These are phyloP conservation scores for Ganoderma leucocontextum DNA, from an alignment of 1,284 basidiomycete genomes.

Conservation along the genomic window DNA sequence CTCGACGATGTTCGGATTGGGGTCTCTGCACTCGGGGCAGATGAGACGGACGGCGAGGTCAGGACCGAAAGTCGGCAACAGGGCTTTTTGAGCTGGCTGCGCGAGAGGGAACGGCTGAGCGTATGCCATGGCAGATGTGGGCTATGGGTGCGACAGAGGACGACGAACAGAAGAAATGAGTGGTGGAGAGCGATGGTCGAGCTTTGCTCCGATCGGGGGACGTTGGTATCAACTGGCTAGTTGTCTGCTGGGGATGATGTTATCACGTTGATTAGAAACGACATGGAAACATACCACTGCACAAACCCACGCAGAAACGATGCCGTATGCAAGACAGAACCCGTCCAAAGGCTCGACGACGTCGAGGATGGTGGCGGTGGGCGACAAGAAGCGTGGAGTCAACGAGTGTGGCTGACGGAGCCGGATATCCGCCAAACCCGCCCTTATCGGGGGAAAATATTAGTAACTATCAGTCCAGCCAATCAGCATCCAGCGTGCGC, in stretches of 20 bases:
- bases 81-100: slow-evolving; percentile 53
- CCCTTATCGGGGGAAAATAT: slow-evolving; percentile 20
- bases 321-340: slow-evolving; percentile 11
- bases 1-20: slow-evolving; percentile 94
- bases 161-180: slow-evolving; percentile 24
- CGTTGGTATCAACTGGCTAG: slow-evolving; percentile 7
- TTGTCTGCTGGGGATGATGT: slow-evolving; percentile 19
- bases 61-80: slow-evolving; percentile 72
- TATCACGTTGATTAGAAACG: slow-evolving; percentile 6
- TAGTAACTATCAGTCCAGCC: slow-evolving; percentile 16
- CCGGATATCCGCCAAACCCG: slow-evolving; percentile 15
- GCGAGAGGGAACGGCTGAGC: slow-evolving; percentile 80
- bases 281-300: slow-evolving; percentile 27
- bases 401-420: background rate
- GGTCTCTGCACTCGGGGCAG: slow-evolving; percentile 94
- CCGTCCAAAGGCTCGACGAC: slow-evolving; percentile 14
- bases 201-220: background rate
- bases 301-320: slow-evolving; percentile 22
- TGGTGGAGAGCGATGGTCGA: background rate
- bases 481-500: slow-evolving; percentile 18
- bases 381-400: slow-evolving; percentile 28
- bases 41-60: slow-evolving; percentile 91
- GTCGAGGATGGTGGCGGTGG: slow-evolving; percentile 28
- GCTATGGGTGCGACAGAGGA: slow-evolving; percentile 31
- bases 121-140: slow-evolving; percentile 54